These are phyloP conservation scores for Telopea speciosissima DNA, from an alignment of 177 flowering plant species.

Conservation along the genomic window DNA sequence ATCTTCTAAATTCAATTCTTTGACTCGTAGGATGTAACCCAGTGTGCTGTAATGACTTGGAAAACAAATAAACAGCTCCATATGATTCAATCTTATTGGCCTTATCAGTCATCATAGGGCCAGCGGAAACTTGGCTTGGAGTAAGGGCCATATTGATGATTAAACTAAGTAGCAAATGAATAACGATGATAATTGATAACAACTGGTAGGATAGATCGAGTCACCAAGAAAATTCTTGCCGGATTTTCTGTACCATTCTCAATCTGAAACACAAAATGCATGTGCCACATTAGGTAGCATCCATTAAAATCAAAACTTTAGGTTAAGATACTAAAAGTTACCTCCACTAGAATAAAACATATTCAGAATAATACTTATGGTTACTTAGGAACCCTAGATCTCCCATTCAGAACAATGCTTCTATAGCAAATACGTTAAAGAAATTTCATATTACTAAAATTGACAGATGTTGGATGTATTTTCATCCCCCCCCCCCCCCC, in stretches of 20 bases:
- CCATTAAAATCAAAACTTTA: neutral
- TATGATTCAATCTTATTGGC: conserved; percentile 24
- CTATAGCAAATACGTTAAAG: too few relatives aligned
- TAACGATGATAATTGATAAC: neutral
- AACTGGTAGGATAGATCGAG: neutral
- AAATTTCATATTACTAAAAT: too few relatives aligned
- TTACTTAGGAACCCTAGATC: too few relatives aligned
- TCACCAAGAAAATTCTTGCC: neutral
- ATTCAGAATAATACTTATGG: too few relatives aligned
- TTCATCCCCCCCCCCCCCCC: too few relatives aligned
- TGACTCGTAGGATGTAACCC: conserved; percentile 16
- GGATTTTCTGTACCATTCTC: neutral
- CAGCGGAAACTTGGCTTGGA: conserved; percentile 12
- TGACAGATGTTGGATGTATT: neutral
- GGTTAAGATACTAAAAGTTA: neutral
- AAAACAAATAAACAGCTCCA: conserved; percentile 25
- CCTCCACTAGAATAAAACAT: neutral
- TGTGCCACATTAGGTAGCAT: neutral
- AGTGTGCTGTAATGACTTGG: conserved; percentile 26
- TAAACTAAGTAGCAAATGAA: neutral
- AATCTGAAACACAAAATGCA: neutral
- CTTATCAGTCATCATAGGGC: conserved; percentile 23
- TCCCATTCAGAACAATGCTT: neutral
- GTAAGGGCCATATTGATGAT: neutral
- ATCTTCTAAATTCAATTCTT: conserved; percentile 26